A percentile compares a stretch with the other conserved stretches of the same genome.
Conservation (phyloP, 2,329 filamentous ascomycete genomes). For the Chaetoscypha palmicola region DNA sequence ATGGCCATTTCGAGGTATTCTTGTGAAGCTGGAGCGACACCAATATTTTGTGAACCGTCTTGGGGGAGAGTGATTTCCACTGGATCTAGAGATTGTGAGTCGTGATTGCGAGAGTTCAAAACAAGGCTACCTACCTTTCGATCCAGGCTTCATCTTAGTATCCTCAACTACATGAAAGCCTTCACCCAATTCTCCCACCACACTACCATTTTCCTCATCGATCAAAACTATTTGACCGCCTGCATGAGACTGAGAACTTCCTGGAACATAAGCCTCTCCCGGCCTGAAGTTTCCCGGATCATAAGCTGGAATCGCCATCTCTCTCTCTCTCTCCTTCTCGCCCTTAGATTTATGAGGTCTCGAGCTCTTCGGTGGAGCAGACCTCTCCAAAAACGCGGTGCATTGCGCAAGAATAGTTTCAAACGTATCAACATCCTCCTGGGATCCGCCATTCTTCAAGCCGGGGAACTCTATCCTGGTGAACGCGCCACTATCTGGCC, state of each 20-base stretch:
- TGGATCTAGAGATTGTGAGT: constrained; percentile 47
- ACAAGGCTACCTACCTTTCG: constrained; percentile 61
- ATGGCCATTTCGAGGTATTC: constrained; percentile 70
- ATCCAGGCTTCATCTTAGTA: constrained; percentile 69
- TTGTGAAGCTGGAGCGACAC: constrained; percentile 58
- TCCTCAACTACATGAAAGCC: constrained; percentile 77
- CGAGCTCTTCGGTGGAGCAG: constrained; percentile 43
- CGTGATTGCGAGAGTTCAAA: neutral
- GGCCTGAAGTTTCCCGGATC: constrained; percentile 76
- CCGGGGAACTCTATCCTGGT: constrained; percentile 86
- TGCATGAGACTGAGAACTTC: constrained; percentile 50
- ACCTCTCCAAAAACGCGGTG: constrained; percentile 86
- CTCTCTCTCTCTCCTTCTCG: constrained; percentile 29
- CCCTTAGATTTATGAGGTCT: constrained; percentile 21
- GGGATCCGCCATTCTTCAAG: constrained; percentile 65
- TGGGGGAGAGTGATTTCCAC: constrained; percentile 70
- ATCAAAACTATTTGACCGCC: constrained; percentile 81
- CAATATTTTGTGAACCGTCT: constrained; percentile 59
- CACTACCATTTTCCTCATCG: constrained; percentile 92
- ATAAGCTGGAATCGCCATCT: constrained; percentile 48
- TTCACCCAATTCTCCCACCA: constrained; percentile 84
- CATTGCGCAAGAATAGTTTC: constrained; percentile 98
- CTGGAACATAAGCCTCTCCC: constrained; percentile 68
- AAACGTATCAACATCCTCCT: constrained; percentile 93
- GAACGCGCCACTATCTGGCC: constrained; percentile 81